phyloP scores from a whole-genome alignment of 2,329 filamentous ascomycete genomes.

The Talaromyces funiculosus region DNA sequence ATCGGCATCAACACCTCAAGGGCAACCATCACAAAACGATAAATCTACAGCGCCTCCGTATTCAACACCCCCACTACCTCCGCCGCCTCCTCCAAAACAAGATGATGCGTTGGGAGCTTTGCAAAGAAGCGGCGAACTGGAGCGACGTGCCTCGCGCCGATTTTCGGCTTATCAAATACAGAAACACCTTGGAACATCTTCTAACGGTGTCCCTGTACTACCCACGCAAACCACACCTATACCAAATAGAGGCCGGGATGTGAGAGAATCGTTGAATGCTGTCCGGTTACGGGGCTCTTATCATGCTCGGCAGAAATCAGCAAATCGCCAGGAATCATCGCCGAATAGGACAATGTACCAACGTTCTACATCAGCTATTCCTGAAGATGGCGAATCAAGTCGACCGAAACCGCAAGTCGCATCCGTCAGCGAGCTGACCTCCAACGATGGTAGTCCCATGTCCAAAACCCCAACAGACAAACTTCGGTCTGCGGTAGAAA shows the following conservation, averaged over 20 bases:
- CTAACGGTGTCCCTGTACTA: conserved; percentile 79
- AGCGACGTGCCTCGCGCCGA: conserved; percentile 82
- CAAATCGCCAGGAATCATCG: conserved; percentile 53
- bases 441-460: conserved; percentile 40
- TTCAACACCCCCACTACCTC: conserved; percentile 70
- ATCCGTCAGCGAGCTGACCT: conserved; percentile 13
- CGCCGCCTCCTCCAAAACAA: conserved; percentile 73
- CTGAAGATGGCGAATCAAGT: conserved; percentile 54
- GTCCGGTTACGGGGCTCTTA: conserved; percentile 57
- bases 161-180: conserved; percentile 97
- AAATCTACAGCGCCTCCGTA: conserved; percentile 29
- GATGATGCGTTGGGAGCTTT: conserved; percentile 86
- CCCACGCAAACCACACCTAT: conserved; percentile 50
- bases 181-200: conserved; percentile 77
- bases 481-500: conserved; percentile 38
- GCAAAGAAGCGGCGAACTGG: conserved; percentile 85
- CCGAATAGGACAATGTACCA: conserved; percentile 49
- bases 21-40: conserved; percentile 49
- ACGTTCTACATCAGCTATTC: conserved; percentile 47
- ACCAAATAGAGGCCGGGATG: conserved; percentile 71
- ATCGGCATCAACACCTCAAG: conserved; percentile 72
- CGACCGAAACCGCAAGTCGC: conserved; percentile 31
- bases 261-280: conserved; percentile 75
- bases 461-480: conserved; percentile 63
- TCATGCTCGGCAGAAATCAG: conserved; percentile 48